Evolutionary conservation across 1,284 basidiomycete genomes (phyloP).

Genomic region (Gymnopus androsaceus): DNA sequence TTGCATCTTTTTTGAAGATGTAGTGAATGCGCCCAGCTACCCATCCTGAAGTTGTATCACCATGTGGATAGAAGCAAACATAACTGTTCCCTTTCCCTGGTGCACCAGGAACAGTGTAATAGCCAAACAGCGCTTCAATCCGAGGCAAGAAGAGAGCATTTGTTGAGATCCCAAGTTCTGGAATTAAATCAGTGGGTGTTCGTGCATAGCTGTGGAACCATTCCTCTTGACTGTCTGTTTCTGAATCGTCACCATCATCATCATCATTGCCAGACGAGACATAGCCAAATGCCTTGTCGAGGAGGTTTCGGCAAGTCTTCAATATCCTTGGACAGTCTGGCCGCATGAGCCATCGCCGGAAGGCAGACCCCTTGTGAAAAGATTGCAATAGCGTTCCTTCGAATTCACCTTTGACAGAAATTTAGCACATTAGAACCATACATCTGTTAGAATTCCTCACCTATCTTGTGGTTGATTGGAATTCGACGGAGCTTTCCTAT

Average conservation of each 20-base stretch:
- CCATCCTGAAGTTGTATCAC: background rate
- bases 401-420: background rate
- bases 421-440: background rate
- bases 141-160: background rate
- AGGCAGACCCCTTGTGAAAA: background rate
- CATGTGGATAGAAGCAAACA: background rate
- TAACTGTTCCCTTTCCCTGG: background rate
- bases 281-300: constrained; percentile 4
- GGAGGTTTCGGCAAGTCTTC: background rate
- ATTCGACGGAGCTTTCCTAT: constrained; percentile 6
- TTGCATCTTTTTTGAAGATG: background rate
- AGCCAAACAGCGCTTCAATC: background rate
- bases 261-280: background rate
- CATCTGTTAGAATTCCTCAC: background rate
- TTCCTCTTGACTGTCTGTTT: background rate
- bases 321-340: constrained; percentile 1
- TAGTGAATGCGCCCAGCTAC: constrained; percentile 4
- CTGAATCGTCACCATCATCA: background rate
- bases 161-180: background rate
- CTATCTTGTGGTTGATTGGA: constrained; percentile 13
- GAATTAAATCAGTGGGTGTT: background rate
- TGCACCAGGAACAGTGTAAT: background rate
- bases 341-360: constrained; percentile 8
- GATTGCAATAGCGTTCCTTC: constrained; percentile 8
- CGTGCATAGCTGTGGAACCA: background rate